Base-by-base conservation (phyloP, 768 basidiomycete species). In the Tulasnella sp. region DNA sequence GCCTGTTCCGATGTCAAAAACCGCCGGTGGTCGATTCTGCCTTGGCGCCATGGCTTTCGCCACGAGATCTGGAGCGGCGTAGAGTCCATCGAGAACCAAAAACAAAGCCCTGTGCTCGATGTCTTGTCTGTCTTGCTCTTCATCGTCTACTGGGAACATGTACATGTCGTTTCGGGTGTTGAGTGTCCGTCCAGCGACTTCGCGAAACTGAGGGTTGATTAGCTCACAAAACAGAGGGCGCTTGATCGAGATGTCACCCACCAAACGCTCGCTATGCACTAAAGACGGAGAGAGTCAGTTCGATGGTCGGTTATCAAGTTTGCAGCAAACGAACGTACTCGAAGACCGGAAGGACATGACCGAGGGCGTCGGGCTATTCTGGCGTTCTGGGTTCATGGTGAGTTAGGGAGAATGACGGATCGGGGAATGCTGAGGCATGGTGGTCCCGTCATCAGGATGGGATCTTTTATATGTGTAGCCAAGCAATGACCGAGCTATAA, bases 71-170 rank as follows among this genome's bases (percentile, higher is more conserved):
- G 67, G 67, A 40, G 75, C 75, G 8, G 75, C 67, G 45, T 76
- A 76, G 8, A 76, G 40, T 0, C 38, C 37, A 42, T 76, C 69
- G 36, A 76, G 39, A 31, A 69, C 67, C 19, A 76, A 22, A 7
- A 25, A 34, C 68, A 76, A 34, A 17, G 67, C 75, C 3, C 69
- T n/a, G 52, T 76, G 75, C 37, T 76, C 67, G 25, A 76, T 70
- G 22, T 76, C 75, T 76, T 76, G 75, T 25, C 75, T 38, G 8
- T 76, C 40, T n/a, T 76, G 75, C 40, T 76, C 75, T 54, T 69
- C 75, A 9, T 76, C 75, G 67, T 76, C 75, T 25, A 39, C 58
- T 1, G 75, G 75, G 7, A 76, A 37, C 64, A 76, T 76, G 22
- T 76, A 76, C 39, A 40, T 52, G 25, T 76, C 75, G 40, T 69